Evolutionary conservation across 2,329 filamentous ascomycete species (phyloP), one percentile per base, ranked within the genome.

Genomic region (Trichoderma breve): DNA sequence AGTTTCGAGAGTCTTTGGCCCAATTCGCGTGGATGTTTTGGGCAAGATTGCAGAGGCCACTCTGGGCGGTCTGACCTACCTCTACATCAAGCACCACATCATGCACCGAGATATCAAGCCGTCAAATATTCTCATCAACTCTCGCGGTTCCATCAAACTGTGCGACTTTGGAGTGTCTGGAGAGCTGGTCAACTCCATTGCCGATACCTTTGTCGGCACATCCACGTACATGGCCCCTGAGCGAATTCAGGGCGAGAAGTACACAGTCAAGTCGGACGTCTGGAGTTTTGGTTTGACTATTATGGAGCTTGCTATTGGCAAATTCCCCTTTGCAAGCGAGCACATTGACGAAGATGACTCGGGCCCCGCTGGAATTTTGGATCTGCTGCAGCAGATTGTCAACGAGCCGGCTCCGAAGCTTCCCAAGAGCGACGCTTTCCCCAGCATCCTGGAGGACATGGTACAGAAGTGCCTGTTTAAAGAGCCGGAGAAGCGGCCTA

Each of bases 91-190:
- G 76, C 95, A 98, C 80, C 93, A 96, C 79, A 99, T 99, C 81
- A 98, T 99, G 95, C 96, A 99, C 81, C 91, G 96, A 82, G 96
- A 99, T 81, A 97, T 99, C 84, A 99, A 99, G 80, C 96, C 96
- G 1, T 98, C 96, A 58, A 99, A 99, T 80, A 95, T 99, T 72
- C 86, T 99, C 30, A 93, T 98, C 79, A 98, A 98, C 85, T 98
- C 95, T 21, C 90, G 91, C 70, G 96, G 96, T 14, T 90, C 92
- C 76, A 98, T 99, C 86, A 99, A 99, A 84, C 89, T 99, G 6
- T 98, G 95, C 83, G 96, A 99, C 82, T 99, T 99, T 80, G 96
- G 96, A 77, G 96, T 99, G n/a, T 98, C 95, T 5, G 96, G 95
- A 76, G 96, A 99, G 82, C 89, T 98, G 18, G 94, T 98, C 81